These are phyloP conservation scores for Truncatella angustata DNA, from an alignment of 2,329 filamentous ascomycete genomes.

Conservation along the genomic window DNA sequence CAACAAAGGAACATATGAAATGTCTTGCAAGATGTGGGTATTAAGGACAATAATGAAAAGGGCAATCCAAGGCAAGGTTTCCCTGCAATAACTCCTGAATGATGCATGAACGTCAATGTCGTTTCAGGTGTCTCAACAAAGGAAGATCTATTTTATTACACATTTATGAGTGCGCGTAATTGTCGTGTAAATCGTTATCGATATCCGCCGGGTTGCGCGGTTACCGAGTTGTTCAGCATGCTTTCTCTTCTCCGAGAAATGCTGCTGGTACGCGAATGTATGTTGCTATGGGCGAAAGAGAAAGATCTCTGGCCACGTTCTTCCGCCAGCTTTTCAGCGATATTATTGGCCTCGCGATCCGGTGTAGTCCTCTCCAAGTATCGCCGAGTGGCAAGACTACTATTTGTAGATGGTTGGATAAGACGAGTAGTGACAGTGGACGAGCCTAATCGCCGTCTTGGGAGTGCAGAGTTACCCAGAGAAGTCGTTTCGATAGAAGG, in stretches of 20 bases:
- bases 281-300: conserved; percentile 40
- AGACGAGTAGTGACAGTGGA: conserved; percentile 49
- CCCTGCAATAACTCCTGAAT: background rate
- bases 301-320: conserved; percentile 43
- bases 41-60: background rate
- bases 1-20: background rate
- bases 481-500: conserved; percentile 31
- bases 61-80: background rate
- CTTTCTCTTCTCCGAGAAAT: conserved; percentile 43
- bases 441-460: conserved; percentile 51
- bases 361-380: conserved; percentile 47
- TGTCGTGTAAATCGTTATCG: conserved; percentile 37
- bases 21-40: conserved; percentile 1
- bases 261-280: conserved; percentile 45
- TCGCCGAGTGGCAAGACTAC: conserved; percentile 37
- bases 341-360: conserved; percentile 37
- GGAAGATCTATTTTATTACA: background rate
- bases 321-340: conserved; percentile 36
- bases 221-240: conserved; percentile 37
- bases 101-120: conserved; percentile 4
- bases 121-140: background rate
- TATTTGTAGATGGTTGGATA: conserved; percentile 35
- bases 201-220: conserved; percentile 41
- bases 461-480: conserved; percentile 45
- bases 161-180: conserved; percentile 27